Conservation (phyloP, 495 filamentous ascomycete species). For the Aspergillus nanangensis region DNA sequence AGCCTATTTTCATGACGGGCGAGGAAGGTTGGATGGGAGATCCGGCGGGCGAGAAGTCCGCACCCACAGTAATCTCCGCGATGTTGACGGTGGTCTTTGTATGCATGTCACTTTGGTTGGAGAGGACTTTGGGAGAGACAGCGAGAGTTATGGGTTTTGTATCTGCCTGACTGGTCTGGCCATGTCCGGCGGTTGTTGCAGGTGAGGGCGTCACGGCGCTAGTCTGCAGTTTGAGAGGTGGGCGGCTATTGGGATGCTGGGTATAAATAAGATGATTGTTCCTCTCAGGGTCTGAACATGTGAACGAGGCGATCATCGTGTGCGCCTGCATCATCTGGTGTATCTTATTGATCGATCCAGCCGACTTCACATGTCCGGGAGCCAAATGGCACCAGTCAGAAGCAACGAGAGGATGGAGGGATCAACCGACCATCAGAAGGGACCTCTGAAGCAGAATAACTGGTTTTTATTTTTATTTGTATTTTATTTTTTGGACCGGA, state of each 20-base stretch:
- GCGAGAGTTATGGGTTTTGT: not conserved
- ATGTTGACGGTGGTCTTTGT: not conserved
- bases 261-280: not conserved
- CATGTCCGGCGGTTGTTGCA: not conserved
- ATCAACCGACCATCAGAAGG: slow-evolving; percentile 10
- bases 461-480: too few relatives aligned
- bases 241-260: not conserved
- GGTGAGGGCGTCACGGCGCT: not conserved
- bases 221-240: not conserved
- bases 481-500: not conserved
- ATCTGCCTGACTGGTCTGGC: not conserved
- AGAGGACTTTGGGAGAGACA: slow-evolving; percentile 2
- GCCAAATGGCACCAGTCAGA: slow-evolving; percentile 15
- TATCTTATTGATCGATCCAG: slow-evolving; percentile 3
- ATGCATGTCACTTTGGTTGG: not conserved
- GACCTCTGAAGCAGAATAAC: not conserved
- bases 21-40: not conserved
- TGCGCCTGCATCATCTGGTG: slow-evolving; percentile 5
- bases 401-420: slow-evolving; percentile 1
- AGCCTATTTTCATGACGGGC: not conserved
- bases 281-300: slow-evolving; percentile 22
- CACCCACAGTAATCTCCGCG: not conserved
- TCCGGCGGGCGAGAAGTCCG: not conserved
- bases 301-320: slow-evolving; percentile 21
- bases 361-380: slow-evolving; percentile 11